These are phyloP conservation scores for Fusarium devonianum DNA, from an alignment of 2,329 filamentous ascomycete species.

Conservation along the genomic window DNA sequence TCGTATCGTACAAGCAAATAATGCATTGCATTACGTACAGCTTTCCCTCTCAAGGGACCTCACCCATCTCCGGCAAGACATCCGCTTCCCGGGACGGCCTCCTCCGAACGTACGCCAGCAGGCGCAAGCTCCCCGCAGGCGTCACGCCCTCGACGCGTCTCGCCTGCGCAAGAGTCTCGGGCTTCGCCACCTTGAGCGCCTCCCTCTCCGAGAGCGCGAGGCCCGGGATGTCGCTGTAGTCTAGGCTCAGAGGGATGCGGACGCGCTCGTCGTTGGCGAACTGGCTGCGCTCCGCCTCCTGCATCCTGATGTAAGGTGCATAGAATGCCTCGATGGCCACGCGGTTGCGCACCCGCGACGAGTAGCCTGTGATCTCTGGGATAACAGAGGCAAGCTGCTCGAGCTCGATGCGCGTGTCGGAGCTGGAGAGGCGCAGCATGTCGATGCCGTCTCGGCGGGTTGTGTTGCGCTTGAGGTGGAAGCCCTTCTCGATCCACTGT, in stretches of 20 bases:
- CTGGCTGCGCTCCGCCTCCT: constrained; percentile 69
- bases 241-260: constrained; percentile 73
- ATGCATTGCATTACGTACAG: neutral
- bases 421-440: constrained; percentile 72
- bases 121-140: constrained; percentile 63
- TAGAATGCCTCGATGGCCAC: constrained; percentile 86
- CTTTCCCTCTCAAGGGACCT: neutral
- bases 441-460: constrained; percentile 77
- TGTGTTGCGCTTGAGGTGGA: constrained; percentile 71
- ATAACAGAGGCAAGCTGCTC: constrained; percentile 65
- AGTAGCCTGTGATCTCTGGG: constrained; percentile 62
- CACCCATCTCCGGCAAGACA: neutral
- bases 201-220: constrained; percentile 82
- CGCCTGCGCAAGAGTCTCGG: constrained; percentile 89
- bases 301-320: constrained; percentile 82
- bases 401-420: constrained; percentile 54
- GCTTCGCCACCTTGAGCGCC: constrained; percentile 72
- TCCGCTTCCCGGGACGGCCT: constrained; percentile 16
- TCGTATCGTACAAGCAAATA: constrained; percentile 7
- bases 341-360: constrained; percentile 67
- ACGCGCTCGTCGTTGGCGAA: constrained; percentile 81
- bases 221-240: constrained; percentile 77
- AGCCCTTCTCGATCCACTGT: constrained; percentile 74
- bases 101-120: constrained; percentile 68
- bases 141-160: constrained; percentile 83